Evolutionary conservation across 495 filamentous ascomycete genomes (phyloP), one percentile per base, ranked within the genome.

Genomic region (Penicillium egyptiacum): DNA sequence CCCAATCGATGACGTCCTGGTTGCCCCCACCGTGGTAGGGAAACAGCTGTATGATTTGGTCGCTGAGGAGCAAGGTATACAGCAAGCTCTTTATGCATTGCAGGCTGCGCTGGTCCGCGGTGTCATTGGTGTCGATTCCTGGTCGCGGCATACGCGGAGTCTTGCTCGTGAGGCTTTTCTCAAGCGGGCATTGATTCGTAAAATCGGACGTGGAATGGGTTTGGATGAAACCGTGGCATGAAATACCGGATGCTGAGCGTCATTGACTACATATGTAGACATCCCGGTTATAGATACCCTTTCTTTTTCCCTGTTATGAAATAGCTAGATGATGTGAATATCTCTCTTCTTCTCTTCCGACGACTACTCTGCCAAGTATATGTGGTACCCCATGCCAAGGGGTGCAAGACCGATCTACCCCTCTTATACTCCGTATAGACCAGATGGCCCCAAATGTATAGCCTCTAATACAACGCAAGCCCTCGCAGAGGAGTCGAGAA

Each of bases 1-100:
- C 0, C 78, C 81, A 22, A 86, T 98, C 45, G 94, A 98, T 74
- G 89, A 95, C 28, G 78, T 98, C 31, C 79, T 98, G 10, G 90
- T 97, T n/a, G 92, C 92, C 6, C 90, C 92, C 1, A 96, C 92
- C 0, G 89, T 98, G 4, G 92, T 96, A 20, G 91, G 88, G 7
- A 89, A 88, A 62, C 94, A 98, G 79, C 74, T 98, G 53, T 98
- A 96, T 70, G 86, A 88, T 55, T 75, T 92, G 3, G 88, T 90
- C 22, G 88, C 90, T 2, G 94, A 98, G 68, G 93, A 96, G 68
- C 79, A 86, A 48, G 90, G 86, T 7, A 80, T 94, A 37, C 88
- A 86, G 51, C 92, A 96, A 61, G 88, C 88, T 23, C 84, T 96
- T 58, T 94, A 90, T 63, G 85, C 92, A 23, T 79, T 98, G 40